phyloP scores from a whole-genome alignment of 2,329 filamentous ascomycete genomes.

The Annulohypoxylon truncatum region DNA sequence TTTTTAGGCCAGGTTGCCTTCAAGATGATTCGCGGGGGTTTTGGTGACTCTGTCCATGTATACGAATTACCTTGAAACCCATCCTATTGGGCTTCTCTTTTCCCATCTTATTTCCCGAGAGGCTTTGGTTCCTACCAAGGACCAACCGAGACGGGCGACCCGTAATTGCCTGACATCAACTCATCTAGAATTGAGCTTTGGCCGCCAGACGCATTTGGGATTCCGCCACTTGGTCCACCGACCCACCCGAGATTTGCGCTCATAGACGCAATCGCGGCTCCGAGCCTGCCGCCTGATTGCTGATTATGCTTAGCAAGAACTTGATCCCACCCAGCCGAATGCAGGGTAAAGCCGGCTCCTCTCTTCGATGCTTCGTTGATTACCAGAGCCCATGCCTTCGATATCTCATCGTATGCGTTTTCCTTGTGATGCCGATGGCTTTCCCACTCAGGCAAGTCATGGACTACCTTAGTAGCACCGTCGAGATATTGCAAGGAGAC shows the following conservation, averaged over 20 bases:
- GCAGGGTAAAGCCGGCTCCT: slow-evolving; percentile 88
- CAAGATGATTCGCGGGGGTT: neutral
- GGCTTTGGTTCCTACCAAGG: slow-evolving; percentile 61
- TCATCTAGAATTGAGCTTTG: slow-evolving; percentile 71
- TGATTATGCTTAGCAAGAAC: slow-evolving; percentile 88
- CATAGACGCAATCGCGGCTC: slow-evolving; percentile 82
- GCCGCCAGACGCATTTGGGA: slow-evolving; percentile 51
- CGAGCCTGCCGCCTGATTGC: slow-evolving; percentile 83
- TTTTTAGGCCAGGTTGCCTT: neutral
- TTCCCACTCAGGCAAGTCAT: slow-evolving; percentile 91
- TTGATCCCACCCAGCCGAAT: slow-evolving; percentile 93
- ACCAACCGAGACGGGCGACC: slow-evolving; percentile 71
- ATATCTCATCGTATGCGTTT: slow-evolving; percentile 95
- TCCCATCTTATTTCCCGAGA: neutral
- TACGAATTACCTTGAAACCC: neutral
- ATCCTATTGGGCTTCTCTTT: neutral
- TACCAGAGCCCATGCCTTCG: slow-evolving; percentile 91
- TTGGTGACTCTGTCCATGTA: neutral
- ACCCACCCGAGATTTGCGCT: slow-evolving; percentile 82
- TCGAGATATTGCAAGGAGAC: slow-evolving; percentile 89
- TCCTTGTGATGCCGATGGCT: slow-evolving; percentile 94
- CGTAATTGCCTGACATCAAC: slow-evolving; percentile 70
- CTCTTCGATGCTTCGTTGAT: slow-evolving; percentile 91
- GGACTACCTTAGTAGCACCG: slow-evolving; percentile 88
- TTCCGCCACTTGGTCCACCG: slow-evolving; percentile 54